Evolutionary conservation across 2,329 filamentous ascomycete species (phyloP).

Genomic region (Alternaria ventricosa): DNA sequence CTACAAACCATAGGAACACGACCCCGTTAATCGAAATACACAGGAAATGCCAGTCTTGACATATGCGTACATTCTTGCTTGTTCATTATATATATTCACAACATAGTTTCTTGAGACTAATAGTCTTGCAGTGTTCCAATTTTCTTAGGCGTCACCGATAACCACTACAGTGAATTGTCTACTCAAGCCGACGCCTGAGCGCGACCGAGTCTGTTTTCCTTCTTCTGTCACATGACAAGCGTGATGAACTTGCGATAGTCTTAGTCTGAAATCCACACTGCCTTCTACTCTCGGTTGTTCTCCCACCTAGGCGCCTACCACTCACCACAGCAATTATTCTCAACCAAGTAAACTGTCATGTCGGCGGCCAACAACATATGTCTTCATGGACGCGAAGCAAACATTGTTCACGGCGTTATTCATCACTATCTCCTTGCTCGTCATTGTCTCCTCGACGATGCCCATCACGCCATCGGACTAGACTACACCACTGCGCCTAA

Average conservation of each 20-base stretch:
- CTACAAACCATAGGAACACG: not conserved
- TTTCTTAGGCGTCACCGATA: too few relatives aligned
- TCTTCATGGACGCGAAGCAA: not conserved
- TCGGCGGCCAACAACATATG: not conserved
- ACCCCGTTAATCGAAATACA: too few relatives aligned
- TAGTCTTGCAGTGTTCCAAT: too few relatives aligned
- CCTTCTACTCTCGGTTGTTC: not conserved
- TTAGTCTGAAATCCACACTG: not conserved
- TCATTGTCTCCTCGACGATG: not conserved
- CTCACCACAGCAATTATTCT: not conserved
- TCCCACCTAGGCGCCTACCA: not conserved
- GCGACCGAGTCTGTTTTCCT: not conserved
- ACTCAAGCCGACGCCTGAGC: not conserved
- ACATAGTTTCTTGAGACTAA: too few relatives aligned
- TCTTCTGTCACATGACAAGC: not conserved
- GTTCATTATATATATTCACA: too few relatives aligned
- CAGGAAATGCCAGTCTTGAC: too few relatives aligned
- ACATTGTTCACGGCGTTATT: not conserved
- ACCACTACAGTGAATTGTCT: not conserved
- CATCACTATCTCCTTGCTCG: not conserved
- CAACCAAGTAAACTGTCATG: not conserved
- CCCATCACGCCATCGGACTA: not conserved
- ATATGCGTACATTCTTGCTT: too few relatives aligned
- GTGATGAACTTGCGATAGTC: not conserved
- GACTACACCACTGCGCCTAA: not conserved